phyloP scores from a whole-genome alignment of 2,329 filamentous ascomycete genomes.

The Claviceps sp. region DNA sequence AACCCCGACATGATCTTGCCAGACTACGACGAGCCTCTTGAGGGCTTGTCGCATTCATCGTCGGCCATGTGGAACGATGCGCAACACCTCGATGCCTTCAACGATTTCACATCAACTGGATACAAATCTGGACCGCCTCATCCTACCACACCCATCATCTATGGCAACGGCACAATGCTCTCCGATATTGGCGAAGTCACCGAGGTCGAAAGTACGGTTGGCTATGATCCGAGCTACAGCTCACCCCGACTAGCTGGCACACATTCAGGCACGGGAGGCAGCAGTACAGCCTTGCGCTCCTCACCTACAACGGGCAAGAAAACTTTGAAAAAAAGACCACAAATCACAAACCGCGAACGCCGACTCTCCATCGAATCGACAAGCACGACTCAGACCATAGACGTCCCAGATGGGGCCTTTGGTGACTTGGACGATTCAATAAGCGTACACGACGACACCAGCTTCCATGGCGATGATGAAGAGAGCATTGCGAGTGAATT shows the following conservation, averaged over 20 bases:
- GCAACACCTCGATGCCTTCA: conserved; percentile 25
- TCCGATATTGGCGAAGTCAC: conserved; percentile 50
- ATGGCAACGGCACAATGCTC: conserved; percentile 56
- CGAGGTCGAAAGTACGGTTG: conserved; percentile 37
- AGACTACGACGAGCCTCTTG: conserved; percentile 47
- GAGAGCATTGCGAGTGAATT: conserved; percentile 50
- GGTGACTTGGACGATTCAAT: conserved; percentile 48
- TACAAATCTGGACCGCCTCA: conserved; percentile 32
- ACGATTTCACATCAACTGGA: conserved; percentile 25
- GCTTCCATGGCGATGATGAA: conserved; percentile 55
- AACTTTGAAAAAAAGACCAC: conserved; percentile 30
- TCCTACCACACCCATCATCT: conserved; percentile 51
- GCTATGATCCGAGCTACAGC: conserved; percentile 25
- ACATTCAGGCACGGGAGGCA: conserved; percentile 16
- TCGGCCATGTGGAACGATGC: conserved; percentile 39
- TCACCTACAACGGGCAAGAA: conserved; percentile 33
- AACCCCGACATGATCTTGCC: conserved; percentile 94
- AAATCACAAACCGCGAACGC: conserved; percentile 31
- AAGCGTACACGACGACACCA: conserved; percentile 47
- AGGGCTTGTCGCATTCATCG: conserved; percentile 36
- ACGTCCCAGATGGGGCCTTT: conserved; percentile 35
- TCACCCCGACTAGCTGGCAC: conserved; percentile 21
- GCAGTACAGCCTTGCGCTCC: conserved; percentile 22
- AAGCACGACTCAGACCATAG: conserved; percentile 43
- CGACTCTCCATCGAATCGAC: conserved; percentile 45